phyloP scores from a whole-genome alignment of 2,329 filamentous ascomycete species.

The Uncinocarpus reesii region DNA sequence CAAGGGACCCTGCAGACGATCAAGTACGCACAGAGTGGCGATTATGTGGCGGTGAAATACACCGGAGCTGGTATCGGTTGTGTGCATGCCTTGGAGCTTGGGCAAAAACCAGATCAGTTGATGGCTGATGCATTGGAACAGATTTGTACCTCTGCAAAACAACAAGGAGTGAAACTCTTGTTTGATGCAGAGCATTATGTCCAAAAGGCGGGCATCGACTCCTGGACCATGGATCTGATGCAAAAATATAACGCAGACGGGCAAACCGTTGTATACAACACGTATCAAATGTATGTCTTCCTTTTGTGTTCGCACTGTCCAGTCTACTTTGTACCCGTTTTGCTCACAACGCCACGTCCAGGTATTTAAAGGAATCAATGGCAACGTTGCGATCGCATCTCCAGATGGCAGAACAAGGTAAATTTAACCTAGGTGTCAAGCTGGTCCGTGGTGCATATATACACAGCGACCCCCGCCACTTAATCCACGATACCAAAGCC shows the following conservation, averaged over 20 bases:
- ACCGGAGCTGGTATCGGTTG: slow-evolving; percentile 55
- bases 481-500: slow-evolving; percentile 40
- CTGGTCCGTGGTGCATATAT: slow-evolving; percentile 47
- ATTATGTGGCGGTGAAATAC: slow-evolving; percentile 50
- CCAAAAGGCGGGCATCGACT: slow-evolving; percentile 43
- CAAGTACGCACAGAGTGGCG: slow-evolving; percentile 42
- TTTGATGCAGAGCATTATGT: slow-evolving; percentile 47
- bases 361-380: slow-evolving; percentile 40
- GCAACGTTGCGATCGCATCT: slow-evolving; percentile 39
- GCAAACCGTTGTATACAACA: slow-evolving; percentile 45
- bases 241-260: slow-evolving; percentile 41
- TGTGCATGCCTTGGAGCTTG: slow-evolving; percentile 16
- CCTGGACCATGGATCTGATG: slow-evolving; percentile 46
- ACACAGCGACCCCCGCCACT: slow-evolving; percentile 37
- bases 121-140: slow-evolving; percentile 18
- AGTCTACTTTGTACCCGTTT: neutral
- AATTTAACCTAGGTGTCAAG: slow-evolving; percentile 44
- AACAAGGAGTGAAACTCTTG: slow-evolving; percentile 34
- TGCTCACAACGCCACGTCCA: neutral
- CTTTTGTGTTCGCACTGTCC: too few relatives aligned
- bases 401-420: slow-evolving; percentile 36
- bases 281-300: slow-evolving; percentile 39
- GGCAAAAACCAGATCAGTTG: slow-evolving; percentile 13
- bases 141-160: slow-evolving; percentile 16
- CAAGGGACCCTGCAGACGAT: slow-evolving; percentile 46